phyloP scores from a whole-genome alignment of 768 basidiomycete genomes.

The Sarcodon aspratus region DNA sequence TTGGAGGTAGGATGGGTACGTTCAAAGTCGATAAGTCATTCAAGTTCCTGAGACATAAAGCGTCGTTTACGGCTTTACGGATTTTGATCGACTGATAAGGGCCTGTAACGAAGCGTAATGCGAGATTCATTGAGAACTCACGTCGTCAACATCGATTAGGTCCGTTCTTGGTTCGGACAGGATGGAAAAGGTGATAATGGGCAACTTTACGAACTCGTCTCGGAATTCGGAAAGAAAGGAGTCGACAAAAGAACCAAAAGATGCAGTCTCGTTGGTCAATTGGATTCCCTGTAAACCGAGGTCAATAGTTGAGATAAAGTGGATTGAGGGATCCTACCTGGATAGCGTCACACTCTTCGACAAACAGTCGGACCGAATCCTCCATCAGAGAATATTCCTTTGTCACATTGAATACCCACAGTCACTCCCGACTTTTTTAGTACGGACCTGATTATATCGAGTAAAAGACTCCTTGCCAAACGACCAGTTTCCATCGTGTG shows the following conservation, averaged over 20 bases:
- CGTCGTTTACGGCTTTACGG: slow-evolving; percentile 47
- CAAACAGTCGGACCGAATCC: slow-evolving; percentile 47
- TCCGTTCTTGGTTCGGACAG: slow-evolving; percentile 33
- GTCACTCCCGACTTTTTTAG: neutral
- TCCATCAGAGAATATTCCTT: slow-evolving; percentile 64
- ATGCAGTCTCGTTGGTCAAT: slow-evolving; percentile 45
- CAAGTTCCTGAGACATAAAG: slow-evolving; percentile 28
- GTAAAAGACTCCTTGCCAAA: slow-evolving; percentile 38
- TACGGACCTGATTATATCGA: slow-evolving; percentile 42
- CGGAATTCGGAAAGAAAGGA: slow-evolving; percentile 48
- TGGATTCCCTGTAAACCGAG: slow-evolving; percentile 49
- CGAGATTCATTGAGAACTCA: slow-evolving; percentile 18
- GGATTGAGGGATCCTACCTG: slow-evolving; percentile 33
- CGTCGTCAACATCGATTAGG: slow-evolving; percentile 27
- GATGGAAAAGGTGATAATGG: slow-evolving; percentile 44
- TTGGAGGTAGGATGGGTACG: slow-evolving; percentile 20
- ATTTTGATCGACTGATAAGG: slow-evolving; percentile 21
- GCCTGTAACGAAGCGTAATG: neutral
- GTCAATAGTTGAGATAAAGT: neutral
- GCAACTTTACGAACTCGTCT: slow-evolving; percentile 59
- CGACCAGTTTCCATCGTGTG: slow-evolving; percentile 43
- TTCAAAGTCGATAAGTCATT: slow-evolving; percentile 17
- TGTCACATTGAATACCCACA: neutral
- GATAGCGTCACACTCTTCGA: slow-evolving; percentile 67
- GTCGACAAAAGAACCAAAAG: slow-evolving; percentile 55